Evolutionary conservation across 129 eudicot genomes (phyloP).

Genomic region (Calendula officinalis): DNA sequence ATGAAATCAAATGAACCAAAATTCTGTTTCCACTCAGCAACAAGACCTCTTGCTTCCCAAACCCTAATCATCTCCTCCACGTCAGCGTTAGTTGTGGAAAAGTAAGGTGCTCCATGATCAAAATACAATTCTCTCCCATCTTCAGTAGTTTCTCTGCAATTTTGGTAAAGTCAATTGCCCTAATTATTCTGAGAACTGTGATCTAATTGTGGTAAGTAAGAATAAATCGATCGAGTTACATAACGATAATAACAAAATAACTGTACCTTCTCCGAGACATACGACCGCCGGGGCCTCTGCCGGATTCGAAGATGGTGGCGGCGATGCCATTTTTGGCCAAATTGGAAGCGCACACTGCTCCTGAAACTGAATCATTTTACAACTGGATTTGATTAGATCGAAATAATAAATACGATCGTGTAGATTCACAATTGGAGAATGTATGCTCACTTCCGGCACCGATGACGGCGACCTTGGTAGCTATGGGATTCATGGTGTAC

Average conservation of each 20-base stretch:
- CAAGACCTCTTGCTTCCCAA: constrained; percentile 91
- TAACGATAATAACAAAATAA: too few relatives aligned
- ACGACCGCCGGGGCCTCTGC: constrained; percentile 96
- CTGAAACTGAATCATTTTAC: constrained; percentile 57
- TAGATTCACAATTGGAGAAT: not conserved
- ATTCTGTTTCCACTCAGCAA: constrained; percentile 85
- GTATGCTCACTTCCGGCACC: constrained; percentile 82
- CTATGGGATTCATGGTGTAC: constrained; percentile 49
- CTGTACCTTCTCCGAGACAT: constrained; percentile 89
- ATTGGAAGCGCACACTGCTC: constrained; percentile 90
- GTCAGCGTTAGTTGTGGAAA: constrained; percentile 50
- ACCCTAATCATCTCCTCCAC: constrained; percentile 60
- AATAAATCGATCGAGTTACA: not conserved
- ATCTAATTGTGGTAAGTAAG: too few relatives aligned
- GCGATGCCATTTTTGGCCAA: constrained; percentile 76
- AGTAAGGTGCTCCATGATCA: constrained; percentile 95
- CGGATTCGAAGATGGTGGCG: constrained; percentile 83
- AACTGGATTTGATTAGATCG: not conserved
- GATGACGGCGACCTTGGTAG: constrained; percentile 79
- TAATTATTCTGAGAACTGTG: too few relatives aligned
- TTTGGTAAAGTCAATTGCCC: too few relatives aligned
- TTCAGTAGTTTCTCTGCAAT: constrained; percentile 63
- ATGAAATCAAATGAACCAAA: constrained; percentile 75
- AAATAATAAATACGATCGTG: too few relatives aligned
- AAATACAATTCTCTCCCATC: constrained; percentile 83